phyloP scores from a whole-genome alignment of 257 asterid species.

The Linaria vulgaris region DNA sequence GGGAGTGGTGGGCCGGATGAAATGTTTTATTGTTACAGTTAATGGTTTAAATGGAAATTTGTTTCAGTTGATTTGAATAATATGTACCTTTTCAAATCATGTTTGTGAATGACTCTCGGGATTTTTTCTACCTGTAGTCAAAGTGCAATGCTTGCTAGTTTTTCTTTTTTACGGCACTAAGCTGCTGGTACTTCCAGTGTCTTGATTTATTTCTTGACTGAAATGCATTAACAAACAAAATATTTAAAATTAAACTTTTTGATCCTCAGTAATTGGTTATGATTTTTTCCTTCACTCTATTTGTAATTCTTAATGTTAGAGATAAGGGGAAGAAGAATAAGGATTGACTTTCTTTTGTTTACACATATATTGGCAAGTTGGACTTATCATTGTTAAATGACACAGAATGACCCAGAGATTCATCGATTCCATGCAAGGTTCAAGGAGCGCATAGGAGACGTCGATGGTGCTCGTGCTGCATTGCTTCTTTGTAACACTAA shows the following conservation, averaged over 20 bases:
- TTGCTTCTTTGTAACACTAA: slow-evolving; percentile 42
- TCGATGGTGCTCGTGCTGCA: slow-evolving; percentile 64
- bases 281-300: neutral
- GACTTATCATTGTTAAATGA: slow-evolving; percentile 23
- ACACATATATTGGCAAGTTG: slow-evolving; percentile 18
- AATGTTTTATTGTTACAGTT: neutral
- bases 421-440: slow-evolving; percentile 76
- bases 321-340: neutral
- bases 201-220: neutral
- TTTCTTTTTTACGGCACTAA: no score
- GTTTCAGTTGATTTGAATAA: no score
- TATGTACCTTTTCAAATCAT: slow-evolving; percentile 5
- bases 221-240: neutral
- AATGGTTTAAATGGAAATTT: neutral
- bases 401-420: slow-evolving; percentile 72
- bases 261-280: neutral
- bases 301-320: neutral
- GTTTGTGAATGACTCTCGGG: neutral
- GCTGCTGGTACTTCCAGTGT: neutral
- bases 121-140: slow-evolving; percentile 11
- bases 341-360: neutral
- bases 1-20: neutral
- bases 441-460: slow-evolving; percentile 81
- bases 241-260: no score
- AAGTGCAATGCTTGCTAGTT: slow-evolving; percentile 3